Evolutionary conservation across 2,329 filamentous ascomycete genomes (phyloP).

Genomic region (Metarhizium sp.): DNA sequence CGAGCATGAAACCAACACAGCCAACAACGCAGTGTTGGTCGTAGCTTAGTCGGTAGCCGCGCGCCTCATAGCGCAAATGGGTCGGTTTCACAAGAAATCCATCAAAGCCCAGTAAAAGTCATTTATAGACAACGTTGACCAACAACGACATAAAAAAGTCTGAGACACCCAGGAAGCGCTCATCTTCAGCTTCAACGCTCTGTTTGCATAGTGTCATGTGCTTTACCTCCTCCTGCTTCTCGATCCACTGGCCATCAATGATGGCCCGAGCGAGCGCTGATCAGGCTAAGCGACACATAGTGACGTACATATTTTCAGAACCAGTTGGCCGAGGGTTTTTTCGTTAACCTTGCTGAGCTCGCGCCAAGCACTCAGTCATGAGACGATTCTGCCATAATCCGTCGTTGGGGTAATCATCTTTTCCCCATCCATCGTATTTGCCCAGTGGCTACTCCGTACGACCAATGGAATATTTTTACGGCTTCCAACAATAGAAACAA

Average conservation of each 20-base stretch:
- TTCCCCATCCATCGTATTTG: neutral
- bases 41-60: neutral
- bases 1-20: neutral
- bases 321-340: neutral
- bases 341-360: neutral
- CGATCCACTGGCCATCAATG: neutral
- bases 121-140: neutral
- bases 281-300: neutral
- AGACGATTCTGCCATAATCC: neutral
- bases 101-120: neutral
- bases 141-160: neutral
- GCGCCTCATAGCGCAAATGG: neutral
- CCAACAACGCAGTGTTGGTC: neutral
- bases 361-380: neutral
- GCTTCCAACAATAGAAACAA: conserved; percentile 1
- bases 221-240: too few species aligned
- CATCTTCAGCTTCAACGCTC: neutral
- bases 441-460: neutral
- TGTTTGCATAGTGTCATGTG: neutral
- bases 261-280: too few species aligned
- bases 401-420: neutral
- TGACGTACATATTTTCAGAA: neutral
- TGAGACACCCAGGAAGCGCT: neutral
- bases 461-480: neutral
- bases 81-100: neutral